A percentile compares a stretch with the other conserved stretches of the same genome.
phyloP scores from a whole-genome alignment of 805 yeast genomes.

The Starmerella floricola region DNA sequence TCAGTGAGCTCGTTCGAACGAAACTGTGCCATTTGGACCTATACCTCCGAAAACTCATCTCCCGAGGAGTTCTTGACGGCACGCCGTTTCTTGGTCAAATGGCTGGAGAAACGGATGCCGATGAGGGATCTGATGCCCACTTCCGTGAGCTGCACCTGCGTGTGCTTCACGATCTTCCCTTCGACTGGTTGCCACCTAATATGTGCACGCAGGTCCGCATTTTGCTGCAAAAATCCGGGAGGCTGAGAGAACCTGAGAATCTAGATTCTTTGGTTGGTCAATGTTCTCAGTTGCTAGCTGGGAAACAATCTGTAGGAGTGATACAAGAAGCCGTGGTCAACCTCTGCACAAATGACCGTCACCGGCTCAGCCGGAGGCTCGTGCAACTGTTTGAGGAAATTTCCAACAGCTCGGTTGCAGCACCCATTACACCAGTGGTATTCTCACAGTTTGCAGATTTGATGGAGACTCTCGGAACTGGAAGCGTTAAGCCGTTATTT shows the following conservation, averaged over 20 bases:
- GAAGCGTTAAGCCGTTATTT: constrained; percentile 8
- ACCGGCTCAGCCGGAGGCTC: not conserved
- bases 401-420: not conserved
- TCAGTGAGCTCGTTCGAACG: constrained; percentile 39
- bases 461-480: constrained; percentile 5
- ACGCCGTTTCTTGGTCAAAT: constrained; percentile 39
- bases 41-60: constrained; percentile 67
- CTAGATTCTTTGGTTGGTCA: not conserved
- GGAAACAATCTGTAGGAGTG: not conserved
- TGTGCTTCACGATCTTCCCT: constrained; percentile 35
- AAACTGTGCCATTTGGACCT: constrained; percentile 47
- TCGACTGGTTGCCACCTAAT: constrained; percentile 15
- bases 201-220: constrained; percentile 17
- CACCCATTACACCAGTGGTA: not conserved
- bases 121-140: not conserved
- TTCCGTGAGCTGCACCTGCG: constrained; percentile 32
- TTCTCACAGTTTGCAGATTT: constrained; percentile 1
- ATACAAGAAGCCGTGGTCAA: not conserved
- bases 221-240: constrained; percentile 12
- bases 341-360: not conserved
- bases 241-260: not conserved
- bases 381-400: not conserved
- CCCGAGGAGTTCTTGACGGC: constrained; percentile 57
- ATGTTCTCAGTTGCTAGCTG: not conserved
- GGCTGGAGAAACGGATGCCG: too few species aligned